Conservation (phyloP, 257 asterid genomes). For the Ehretia macrophylla region DNA sequence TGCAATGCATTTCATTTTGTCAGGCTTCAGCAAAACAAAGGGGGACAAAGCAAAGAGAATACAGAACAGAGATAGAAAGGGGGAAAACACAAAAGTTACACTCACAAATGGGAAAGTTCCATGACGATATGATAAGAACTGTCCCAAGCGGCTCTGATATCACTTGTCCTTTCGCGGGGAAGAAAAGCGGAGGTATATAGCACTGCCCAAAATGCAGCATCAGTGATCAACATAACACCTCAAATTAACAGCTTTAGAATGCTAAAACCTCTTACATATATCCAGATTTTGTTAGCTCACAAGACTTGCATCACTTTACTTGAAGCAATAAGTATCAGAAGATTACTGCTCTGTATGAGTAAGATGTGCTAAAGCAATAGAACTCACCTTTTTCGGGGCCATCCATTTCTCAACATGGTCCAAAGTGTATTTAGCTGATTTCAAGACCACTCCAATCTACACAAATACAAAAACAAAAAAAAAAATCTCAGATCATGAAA, state of each 20-base stretch:
- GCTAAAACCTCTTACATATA: background rate
- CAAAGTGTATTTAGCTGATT: conserved; percentile 54
- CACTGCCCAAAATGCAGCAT: conserved; percentile 41
- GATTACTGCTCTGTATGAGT: too few relatives aligned
- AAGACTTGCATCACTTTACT: too few relatives aligned
- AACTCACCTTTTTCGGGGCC: conserved; percentile 72
- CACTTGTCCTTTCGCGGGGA: conserved; percentile 69
- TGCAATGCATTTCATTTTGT: background rate
- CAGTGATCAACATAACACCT: conserved; percentile 7
- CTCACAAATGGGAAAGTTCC: conserved; percentile 93
- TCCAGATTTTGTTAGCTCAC: too few relatives aligned
- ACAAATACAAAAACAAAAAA: background rate
- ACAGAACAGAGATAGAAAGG: too few relatives aligned
- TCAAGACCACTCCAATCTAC: conserved; percentile 79
- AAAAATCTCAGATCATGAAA: background rate
- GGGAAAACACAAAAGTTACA: background rate
- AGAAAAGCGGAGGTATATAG: conserved; percentile 48
- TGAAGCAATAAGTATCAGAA: too few relatives aligned
- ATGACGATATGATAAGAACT: conserved; percentile 71
- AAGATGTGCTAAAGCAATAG: background rate
- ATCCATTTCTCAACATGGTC: conserved; percentile 61
- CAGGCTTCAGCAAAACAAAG: background rate
- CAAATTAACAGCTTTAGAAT: background rate
- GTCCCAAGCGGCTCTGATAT: conserved; percentile 89
- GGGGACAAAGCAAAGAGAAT: background rate